phyloP scores from a whole-genome alignment of 2,329 filamentous ascomycete species.

The Aspergillus fijiensis region DNA sequence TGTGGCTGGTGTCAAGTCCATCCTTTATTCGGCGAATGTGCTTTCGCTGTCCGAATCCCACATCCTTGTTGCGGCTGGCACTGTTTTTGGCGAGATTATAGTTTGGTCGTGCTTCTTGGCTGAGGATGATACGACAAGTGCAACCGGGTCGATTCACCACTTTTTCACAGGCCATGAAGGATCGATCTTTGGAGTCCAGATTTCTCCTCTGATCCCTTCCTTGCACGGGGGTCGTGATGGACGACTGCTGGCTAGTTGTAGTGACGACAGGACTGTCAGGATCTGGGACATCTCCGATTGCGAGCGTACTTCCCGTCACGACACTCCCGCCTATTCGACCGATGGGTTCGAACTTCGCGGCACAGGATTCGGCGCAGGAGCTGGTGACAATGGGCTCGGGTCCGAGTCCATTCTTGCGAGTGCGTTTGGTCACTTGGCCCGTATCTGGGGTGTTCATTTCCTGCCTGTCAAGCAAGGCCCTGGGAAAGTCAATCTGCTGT shows the following conservation, averaged over 20 bases:
- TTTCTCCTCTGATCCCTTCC: constrained; percentile 59
- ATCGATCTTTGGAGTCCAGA: constrained; percentile 85
- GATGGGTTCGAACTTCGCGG: constrained; percentile 47
- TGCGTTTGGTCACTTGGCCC: constrained; percentile 80
- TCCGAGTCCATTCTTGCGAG: constrained; percentile 60
- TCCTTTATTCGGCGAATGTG: constrained; percentile 82
- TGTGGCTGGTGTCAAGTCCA: constrained; percentile 65
- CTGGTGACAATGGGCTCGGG: constrained; percentile 33
- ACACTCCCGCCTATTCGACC: constrained; percentile 37
- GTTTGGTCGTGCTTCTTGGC: constrained; percentile 71
- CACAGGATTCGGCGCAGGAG: constrained; percentile 62
- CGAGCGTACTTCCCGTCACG: constrained; percentile 29
- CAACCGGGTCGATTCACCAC: constrained; percentile 49
- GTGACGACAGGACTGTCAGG: constrained; percentile 86
- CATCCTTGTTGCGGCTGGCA: constrained; percentile 80
- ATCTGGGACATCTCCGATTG: constrained; percentile 78
- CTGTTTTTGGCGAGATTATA: constrained; percentile 90
- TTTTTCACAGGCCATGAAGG: constrained; percentile 75
- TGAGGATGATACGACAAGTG: constrained; percentile 16
- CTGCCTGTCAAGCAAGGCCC: constrained; percentile 35
- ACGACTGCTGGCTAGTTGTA: constrained; percentile 83
- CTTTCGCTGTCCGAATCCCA: constrained; percentile 58
- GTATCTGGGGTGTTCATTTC: constrained; percentile 86
- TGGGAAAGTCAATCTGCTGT: constrained; percentile 58
- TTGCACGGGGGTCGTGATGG: constrained; percentile 40